A percentile compares a stretch with the other conserved stretches of the same genome.
Evolutionary conservation across 495 filamentous ascomycete genomes (phyloP).

Genomic region (Sabuloglossum arenarium): DNA sequence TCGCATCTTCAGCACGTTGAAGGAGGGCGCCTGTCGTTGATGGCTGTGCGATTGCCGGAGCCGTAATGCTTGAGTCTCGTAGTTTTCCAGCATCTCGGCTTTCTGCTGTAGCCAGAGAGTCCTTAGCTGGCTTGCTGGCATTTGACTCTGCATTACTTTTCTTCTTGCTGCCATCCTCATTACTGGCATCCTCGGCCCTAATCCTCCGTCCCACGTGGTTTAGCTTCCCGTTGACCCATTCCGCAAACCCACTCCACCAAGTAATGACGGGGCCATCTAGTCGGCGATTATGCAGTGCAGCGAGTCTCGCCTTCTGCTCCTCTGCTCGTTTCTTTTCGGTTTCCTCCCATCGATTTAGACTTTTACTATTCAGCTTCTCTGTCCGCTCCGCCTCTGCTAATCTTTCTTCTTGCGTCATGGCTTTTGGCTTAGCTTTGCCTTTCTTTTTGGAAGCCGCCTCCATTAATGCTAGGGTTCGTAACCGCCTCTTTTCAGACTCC

Average conservation of each 20-base stretch:
- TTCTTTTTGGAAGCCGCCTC: constrained; percentile 66
- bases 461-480: constrained; percentile 65
- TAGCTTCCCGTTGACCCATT: constrained; percentile 54
- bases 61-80: background rate
- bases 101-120: background rate
- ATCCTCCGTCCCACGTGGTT: constrained; percentile 34
- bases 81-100: background rate
- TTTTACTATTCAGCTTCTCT: constrained; percentile 73
- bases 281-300: constrained; percentile 64
- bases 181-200: constrained; percentile 10
- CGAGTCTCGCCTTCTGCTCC: constrained; percentile 58
- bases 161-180: constrained; percentile 36
- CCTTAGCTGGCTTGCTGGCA: background rate
- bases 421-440: constrained; percentile 46
- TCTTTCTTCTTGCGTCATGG: constrained; percentile 79
- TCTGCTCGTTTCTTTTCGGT: constrained; percentile 71
- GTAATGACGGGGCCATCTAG: constrained; percentile 79
- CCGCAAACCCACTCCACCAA: constrained; percentile 76
- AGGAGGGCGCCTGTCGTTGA: background rate
- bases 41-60: background rate
- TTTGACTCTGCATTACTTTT: constrained; percentile 19
- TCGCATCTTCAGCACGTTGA: background rate
- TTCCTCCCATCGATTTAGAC: constrained; percentile 84
- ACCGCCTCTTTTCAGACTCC: constrained; percentile 58
- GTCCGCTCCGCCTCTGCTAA: constrained; percentile 64